These are phyloP conservation scores for Amphicarpaea edgeworthii DNA, from an alignment of 306 rosid species.

Conservation along the genomic window DNA sequence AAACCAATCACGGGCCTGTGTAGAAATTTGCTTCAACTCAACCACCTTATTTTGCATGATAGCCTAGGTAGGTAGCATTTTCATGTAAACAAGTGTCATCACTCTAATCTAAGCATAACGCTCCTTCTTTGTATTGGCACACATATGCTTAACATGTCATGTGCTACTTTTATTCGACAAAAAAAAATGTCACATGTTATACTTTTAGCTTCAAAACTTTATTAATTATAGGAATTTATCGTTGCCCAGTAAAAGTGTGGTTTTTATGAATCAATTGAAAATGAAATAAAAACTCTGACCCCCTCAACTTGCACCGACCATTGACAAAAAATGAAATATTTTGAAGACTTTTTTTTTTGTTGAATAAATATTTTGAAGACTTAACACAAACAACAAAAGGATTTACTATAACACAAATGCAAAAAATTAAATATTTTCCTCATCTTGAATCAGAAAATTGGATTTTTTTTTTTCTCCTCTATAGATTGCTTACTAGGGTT, in stretches of 20 bases:
- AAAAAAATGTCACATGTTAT: too few relatives aligned
- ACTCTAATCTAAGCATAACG: neutral
- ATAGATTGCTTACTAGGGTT: neutral
- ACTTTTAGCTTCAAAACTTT: neutral
- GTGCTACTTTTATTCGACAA: neutral
- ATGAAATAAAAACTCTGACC: neutral
- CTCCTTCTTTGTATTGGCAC: conserved; percentile 2
- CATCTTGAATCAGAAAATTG: neutral
- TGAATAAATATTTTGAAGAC: neutral
- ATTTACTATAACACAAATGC: neutral
- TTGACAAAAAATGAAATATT: neutral
- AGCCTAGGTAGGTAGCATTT: neutral
- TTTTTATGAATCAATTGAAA: neutral
- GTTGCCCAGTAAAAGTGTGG: too few relatives aligned
- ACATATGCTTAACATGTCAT: neutral
- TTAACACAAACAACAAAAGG: neutral
- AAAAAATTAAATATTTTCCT: neutral
- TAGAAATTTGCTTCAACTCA: neutral
- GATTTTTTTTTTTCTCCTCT: neutral
- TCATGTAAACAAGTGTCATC: neutral
- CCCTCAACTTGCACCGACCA: neutral
- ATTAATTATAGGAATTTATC: neutral
- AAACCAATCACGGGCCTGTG: neutral
- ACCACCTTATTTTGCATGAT: neutral
- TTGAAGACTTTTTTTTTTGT: too few relatives aligned